Evolutionary conservation across 2,329 filamentous ascomycete species (phyloP).

Genomic region (Aphanocladium album): DNA sequence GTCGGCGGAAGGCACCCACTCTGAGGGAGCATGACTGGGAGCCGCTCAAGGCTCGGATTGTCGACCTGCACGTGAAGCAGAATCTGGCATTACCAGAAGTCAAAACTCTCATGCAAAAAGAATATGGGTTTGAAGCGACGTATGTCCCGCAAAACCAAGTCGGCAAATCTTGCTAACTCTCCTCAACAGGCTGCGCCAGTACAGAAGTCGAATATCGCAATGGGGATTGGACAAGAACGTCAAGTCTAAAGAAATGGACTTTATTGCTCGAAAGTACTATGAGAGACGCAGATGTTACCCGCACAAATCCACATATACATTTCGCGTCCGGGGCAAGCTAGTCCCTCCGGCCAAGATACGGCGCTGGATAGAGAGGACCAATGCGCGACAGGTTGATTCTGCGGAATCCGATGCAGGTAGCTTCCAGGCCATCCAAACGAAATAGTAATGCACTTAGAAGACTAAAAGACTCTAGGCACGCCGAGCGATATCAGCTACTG

Average conservation of each 20-base stretch:
- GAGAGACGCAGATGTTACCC: neutral
- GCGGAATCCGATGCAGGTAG: neutral
- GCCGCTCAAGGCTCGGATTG: neutral
- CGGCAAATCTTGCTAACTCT: neutral
- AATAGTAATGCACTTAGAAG: neutral
- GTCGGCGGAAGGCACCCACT: neutral
- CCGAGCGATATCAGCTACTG: constrained; percentile 3
- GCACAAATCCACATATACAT: neutral
- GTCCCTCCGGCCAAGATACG: neutral
- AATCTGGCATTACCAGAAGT: neutral
- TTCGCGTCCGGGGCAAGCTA: neutral
- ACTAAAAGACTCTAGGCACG: neutral
- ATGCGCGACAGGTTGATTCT: neutral
- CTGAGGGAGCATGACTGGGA: constrained; percentile 3
- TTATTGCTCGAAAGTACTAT: neutral
- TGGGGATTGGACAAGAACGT: constrained; percentile 2
- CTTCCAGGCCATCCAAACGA: neutral
- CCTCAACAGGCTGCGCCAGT: neutral
- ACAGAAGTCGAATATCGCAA: constrained; percentile 1
- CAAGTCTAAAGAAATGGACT: constrained; percentile 1
- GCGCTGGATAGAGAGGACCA: neutral
- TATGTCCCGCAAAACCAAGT: neutral
- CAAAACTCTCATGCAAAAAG: neutral
- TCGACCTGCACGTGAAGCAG: neutral
- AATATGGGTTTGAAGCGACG: constrained; percentile 1